Percentiles rank a stretch among this genome's conserved stretches.
phyloP scores from a whole-genome alignment of 1,284 basidiomycete genomes.

The Moniliophthora roreri region DNA sequence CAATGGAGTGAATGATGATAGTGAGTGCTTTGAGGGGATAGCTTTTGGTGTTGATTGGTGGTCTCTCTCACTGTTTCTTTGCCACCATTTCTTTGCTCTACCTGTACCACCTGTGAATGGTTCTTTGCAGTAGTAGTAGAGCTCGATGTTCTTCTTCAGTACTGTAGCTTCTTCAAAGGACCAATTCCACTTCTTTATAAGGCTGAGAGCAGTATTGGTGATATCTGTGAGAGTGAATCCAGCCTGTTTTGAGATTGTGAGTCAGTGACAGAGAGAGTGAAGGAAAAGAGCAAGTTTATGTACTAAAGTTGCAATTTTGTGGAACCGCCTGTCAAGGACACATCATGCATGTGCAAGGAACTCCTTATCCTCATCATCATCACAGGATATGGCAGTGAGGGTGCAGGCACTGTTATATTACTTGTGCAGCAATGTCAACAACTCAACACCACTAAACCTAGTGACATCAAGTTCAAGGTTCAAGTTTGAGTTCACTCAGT shows the following conservation, averaged over 20 bases:
- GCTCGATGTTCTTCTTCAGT: background rate
- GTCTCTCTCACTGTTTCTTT: background rate
- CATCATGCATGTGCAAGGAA: slow-evolving; percentile 24
- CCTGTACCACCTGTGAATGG: background rate
- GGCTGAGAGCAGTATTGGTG: background rate
- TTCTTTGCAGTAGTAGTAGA: slow-evolving; percentile 1
- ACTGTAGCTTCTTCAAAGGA: background rate
- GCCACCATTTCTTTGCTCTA: background rate
- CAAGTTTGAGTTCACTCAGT: too few species aligned
- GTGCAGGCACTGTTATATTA: too few species aligned
- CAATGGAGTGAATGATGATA: slow-evolving; percentile 9
- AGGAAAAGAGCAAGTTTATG: slow-evolving; percentile 30
- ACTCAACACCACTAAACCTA: too few species aligned
- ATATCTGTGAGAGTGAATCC: slow-evolving; percentile 11
- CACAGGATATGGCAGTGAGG: background rate
- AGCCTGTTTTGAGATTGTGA: slow-evolving; percentile 24
- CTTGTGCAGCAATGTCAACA: too few species aligned
- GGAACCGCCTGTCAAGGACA: slow-evolving; percentile 22
- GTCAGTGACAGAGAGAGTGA: slow-evolving; percentile 26
- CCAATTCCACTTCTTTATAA: background rate
- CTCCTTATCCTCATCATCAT: slow-evolving; percentile 20
- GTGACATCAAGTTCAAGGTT: too few species aligned
- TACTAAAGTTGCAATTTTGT: slow-evolving; percentile 25
- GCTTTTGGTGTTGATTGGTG: background rate
- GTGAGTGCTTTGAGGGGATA: slow-evolving; percentile 9